Base-by-base conservation (phyloP, 2,329 filamentous ascomycete genomes). In the Botrytis byssoidea region DNA sequence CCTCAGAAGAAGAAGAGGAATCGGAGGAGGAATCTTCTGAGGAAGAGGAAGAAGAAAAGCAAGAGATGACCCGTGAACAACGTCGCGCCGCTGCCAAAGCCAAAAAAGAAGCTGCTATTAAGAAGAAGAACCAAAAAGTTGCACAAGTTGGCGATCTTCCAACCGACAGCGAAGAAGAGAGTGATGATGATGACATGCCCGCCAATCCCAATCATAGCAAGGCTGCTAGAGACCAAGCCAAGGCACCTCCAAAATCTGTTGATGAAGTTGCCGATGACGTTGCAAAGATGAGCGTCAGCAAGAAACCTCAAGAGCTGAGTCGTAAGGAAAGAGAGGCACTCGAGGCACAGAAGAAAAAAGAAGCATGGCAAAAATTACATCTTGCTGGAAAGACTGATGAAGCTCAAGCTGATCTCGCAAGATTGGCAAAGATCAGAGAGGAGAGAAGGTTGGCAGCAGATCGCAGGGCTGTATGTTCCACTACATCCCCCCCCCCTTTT, bases 311-410 rank as follows among this genome's bases (percentile, higher is more conserved):
- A 40, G 88, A 92, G 81, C 83, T 93, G 65, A 90, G 88, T 55
- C 86, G 91, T 68, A 87, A 90, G 44, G 91, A 93, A 85, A 85
- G 90, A 32, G 91, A 98, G 85, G 93, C 95, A 3, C 81, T 96
- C 48, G 92, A 97, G 84, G 95, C 95, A 1, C 91, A 92, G 76
- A 92, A 95, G 82, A 94, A 93, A 44, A 95, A 94, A 83, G 95
- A 97, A 86, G 88, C 91, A 78, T 98, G 97, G 81, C 89, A 94
- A 86, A 97, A 97, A 84, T 83, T 98, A 79, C 95, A 98, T 80
- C 93, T 94, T 73, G 92, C 94, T 81, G 95, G 95, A 80, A 98
- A 98, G 90, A 98, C 96, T 63, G 96, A 99, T 75, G 93, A 98
- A 86, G 95, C 95, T 66, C 92, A 93, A 82, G 91, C 93, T 8